These are phyloP conservation scores for Taxillus chinensis DNA, from an alignment of 164 flowering plant species.

Conservation along the genomic window DNA sequence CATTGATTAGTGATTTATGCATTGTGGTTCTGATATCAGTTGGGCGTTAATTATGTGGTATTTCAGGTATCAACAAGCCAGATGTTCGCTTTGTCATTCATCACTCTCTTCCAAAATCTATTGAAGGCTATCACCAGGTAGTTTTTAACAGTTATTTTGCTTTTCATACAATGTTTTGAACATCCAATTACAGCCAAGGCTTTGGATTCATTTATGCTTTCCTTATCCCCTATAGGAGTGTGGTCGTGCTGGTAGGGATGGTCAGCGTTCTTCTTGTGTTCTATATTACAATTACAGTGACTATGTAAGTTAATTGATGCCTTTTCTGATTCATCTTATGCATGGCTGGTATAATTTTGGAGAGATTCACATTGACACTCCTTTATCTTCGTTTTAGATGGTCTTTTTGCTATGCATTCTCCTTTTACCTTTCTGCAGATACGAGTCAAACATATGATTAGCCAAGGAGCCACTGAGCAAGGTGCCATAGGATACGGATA, in stretches of 20 bases:
- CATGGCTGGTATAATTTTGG: background rate
- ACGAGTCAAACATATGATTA: conserved; percentile 89
- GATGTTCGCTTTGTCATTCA: conserved; percentile 98
- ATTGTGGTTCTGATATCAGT: background rate
- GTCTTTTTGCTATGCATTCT: background rate
- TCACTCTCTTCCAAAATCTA: conserved; percentile 95
- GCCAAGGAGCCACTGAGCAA: conserved; percentile 73
- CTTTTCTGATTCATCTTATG: background rate
- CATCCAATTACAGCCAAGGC: background rate
- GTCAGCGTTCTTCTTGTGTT: conserved; percentile 86
- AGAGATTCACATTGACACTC: background rate
- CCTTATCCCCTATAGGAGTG: conserved; percentile 54
- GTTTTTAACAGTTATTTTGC: background rate
- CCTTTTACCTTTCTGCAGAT: conserved; percentile 34
- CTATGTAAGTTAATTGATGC: conserved; percentile 51
- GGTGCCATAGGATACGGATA: conserved; percentile 44
- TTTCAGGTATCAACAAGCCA: conserved; percentile 93
- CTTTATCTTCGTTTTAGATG: background rate
- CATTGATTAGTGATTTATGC: conserved; percentile 8
- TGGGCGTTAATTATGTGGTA: conserved; percentile 11
- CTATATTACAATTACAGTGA: conserved; percentile 90
- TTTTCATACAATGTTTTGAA: too few relatives aligned
- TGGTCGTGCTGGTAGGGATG: conserved; percentile 99
- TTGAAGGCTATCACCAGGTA: conserved; percentile 99
- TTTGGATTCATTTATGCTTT: conserved; percentile 2